Base-by-base conservation (phyloP, 1,284 basidiomycete species). In the Rhodotorula sp. region DNA sequence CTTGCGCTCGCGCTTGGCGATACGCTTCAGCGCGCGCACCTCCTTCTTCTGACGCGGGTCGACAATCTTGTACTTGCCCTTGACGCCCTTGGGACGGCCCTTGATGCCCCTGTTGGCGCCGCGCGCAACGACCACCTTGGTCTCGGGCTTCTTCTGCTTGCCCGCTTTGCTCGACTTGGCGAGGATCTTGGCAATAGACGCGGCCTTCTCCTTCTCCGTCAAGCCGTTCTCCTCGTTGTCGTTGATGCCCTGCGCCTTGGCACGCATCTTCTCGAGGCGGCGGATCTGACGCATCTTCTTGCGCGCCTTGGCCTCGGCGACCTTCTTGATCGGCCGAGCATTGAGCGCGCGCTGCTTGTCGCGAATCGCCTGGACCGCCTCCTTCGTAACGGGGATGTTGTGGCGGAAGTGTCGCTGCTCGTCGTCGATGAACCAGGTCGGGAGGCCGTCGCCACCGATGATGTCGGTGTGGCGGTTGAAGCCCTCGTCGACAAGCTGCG, bases 361-460 rank as follows among this genome's bases (percentile, higher is more conserved):
- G 47, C 91, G 88, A 48, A 99, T 85, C 6, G 89, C 89, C 64
- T 85, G 85, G 66, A 99, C 84, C 9, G 96, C 96, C 81, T 99
- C 96, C 81, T 97, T 99, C 1, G 95, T 98, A 72, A 99, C 86
- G 22, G 96, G 96, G 64, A 99, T 85, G 80, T 99, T 99, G 70
- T 91, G 83, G 79, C 93, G 94, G 85, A 96, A 98, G 80, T 90
- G 86, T 78, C 94, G 92, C 54, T 87, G 82, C 81, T 99, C 96
- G 78, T 99, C 96, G 77, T 99, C 95, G 54, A 98, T 84, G 86
- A 99, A 99, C 96, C 96, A 99, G 0, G 87, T 81, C 0, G 96
- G 96, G 15, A 99, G 86, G 39, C 85, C 92, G 65, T 97, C 92
- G 82, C 94, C 96, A 68, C 95, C 87, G 5, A 92, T 90, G 8